These are phyloP conservation scores for Carpinus fangiana DNA, from an alignment of 306 rosid genomes.

Conservation along the genomic window DNA sequence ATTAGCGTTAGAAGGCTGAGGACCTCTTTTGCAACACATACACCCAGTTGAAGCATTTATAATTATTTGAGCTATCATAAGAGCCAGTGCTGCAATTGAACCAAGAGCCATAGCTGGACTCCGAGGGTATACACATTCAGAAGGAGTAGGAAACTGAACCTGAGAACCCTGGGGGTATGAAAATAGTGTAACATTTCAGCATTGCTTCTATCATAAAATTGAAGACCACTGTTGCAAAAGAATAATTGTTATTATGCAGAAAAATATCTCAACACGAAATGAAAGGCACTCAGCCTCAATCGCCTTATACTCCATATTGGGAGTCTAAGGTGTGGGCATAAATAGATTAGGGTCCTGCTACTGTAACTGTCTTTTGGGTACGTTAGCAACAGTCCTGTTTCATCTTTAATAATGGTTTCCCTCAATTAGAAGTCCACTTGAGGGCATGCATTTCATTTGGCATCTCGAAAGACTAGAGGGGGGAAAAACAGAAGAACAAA, in stretches of 20 bases:
- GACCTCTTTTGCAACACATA: conserved; percentile 63
- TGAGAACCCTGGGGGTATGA: conserved; percentile 57
- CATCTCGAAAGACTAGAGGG: neutral
- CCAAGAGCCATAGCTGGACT: conserved; percentile 91
- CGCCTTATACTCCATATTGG: neutral
- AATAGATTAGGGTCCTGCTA: neutral
- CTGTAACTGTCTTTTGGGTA: neutral
- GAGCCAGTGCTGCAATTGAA: conserved; percentile 69
- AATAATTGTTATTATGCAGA: conserved; percentile 2
- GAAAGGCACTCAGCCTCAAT: neutral
- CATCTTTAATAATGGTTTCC: neutral
- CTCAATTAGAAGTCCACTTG: neutral
- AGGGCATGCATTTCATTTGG: neutral
- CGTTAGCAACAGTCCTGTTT: neutral
- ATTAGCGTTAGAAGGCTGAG: conserved; percentile 48
- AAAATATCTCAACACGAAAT: neutral
- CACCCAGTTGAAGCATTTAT: conserved; percentile 75
- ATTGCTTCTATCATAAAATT: neutral
- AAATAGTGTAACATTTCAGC: conserved; percentile 12
- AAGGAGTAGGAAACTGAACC: conserved; percentile 32
- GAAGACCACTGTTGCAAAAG: conserved; percentile 1
- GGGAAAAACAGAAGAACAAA: neutral
- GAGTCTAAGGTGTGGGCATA: neutral
- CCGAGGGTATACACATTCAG: conserved; percentile 66
- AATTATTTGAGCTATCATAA: conserved; percentile 61